Conservation (phyloP, 441 rosid species). For the Macaranga tanarius region DNA sequence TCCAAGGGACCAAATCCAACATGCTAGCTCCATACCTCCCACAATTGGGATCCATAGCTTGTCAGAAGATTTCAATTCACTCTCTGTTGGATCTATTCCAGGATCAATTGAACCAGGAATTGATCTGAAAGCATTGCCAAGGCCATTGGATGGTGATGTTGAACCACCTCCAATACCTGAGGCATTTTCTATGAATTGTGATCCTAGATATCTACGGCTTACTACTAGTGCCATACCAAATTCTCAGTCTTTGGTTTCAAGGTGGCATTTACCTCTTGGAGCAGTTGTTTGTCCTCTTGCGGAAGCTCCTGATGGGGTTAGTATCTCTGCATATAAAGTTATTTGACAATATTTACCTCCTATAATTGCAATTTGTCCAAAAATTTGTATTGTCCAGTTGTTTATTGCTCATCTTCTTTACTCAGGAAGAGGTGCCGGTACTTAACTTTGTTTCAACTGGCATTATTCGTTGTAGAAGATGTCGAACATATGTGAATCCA, state of each 20-base stretch:
- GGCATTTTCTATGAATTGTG: conserved; percentile 74
- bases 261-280: conserved; percentile 99
- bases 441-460: conserved; percentile 81
- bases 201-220: conserved; percentile 80
- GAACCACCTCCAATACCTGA: conserved; percentile 66
- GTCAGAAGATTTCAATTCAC: conserved; percentile 80
- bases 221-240: conserved; percentile 86
- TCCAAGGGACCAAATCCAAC: conserved; percentile 57
- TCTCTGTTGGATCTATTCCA: conserved; percentile 71
- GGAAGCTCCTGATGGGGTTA: conserved; percentile 89
- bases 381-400: not conserved
- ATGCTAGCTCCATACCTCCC: conserved; percentile 62
- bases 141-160: conserved; percentile 90
- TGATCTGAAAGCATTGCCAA: conserved; percentile 76
- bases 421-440: conserved; percentile 93
- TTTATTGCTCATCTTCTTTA: conserved; percentile 28
- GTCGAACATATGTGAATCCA: conserved; percentile 98
- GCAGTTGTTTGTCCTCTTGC: conserved; percentile 99
- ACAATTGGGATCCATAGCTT: conserved; percentile 60
- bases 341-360: conserved; percentile 21
- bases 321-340: conserved; percentile 35
- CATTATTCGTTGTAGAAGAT: conserved; percentile 96
- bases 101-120: conserved; percentile 83
- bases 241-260: conserved; percentile 84
- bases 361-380: not conserved